phyloP scores from a whole-genome alignment of 345 rosid genomes.

The Boechera retrofracta region DNA sequence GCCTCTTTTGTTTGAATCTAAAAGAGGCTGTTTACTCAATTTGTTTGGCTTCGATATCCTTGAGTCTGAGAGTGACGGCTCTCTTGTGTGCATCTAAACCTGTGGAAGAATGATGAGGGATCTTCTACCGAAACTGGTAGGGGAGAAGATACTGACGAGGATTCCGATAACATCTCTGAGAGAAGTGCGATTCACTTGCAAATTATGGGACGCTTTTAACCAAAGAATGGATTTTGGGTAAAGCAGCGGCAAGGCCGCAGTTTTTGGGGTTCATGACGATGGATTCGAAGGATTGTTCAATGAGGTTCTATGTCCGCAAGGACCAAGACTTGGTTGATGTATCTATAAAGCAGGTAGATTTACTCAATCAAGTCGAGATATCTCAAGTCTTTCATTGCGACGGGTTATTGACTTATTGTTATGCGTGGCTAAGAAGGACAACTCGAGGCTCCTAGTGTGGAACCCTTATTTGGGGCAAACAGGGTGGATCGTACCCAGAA shows the following conservation, averaged over 20 bases:
- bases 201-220: not conserved
- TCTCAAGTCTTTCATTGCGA: not conserved
- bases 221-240: not conserved
- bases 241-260: not conserved
- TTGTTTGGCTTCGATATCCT: conserved; percentile 74
- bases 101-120: not conserved
- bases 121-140: not conserved
- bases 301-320: not conserved
- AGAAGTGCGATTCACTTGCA: not conserved
- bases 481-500: not conserved
- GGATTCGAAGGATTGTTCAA: not conserved
- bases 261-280: not conserved
- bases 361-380: not conserved
- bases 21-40: no score
- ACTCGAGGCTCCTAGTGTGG: not conserved
- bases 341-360: not conserved
- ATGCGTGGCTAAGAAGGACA: not conserved
- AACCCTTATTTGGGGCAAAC: not conserved
- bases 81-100: conserved; percentile 88
- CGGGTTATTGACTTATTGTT: not conserved
- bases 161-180: not conserved
- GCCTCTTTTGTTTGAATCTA: no score
- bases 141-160: not conserved
- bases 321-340: not conserved
- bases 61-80: conserved; percentile 84